These are phyloP conservation scores for Ascochyta fabae DNA, from an alignment of 2,329 filamentous ascomycete genomes.

Conservation along the genomic window DNA sequence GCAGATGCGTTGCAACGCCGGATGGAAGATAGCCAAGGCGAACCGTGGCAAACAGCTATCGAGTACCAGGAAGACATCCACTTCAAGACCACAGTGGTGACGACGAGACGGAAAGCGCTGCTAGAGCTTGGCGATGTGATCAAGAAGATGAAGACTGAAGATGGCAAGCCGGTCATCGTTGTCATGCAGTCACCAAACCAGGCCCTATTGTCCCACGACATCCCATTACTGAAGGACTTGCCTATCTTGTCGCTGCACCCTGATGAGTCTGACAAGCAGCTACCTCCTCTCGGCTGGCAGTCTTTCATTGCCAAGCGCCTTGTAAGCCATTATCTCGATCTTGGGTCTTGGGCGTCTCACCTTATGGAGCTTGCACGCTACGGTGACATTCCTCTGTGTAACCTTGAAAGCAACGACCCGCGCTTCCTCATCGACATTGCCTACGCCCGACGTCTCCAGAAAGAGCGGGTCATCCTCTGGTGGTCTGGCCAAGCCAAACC, in stretches of 20 bases:
- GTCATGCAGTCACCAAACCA: conserved; percentile 91
- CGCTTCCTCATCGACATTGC: conserved; percentile 94
- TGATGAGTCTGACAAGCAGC: conserved; percentile 81
- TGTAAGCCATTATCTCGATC: conserved; percentile 86
- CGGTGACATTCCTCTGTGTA: conserved; percentile 92
- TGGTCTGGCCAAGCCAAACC: conserved; percentile 89
- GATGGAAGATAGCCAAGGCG: conserved; percentile 69
- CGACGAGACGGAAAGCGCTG: conserved; percentile 85
- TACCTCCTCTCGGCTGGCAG: conserved; percentile 95
- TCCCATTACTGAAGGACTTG: conserved; percentile 82
- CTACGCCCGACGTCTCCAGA: conserved; percentile 87
- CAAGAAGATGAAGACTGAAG: conserved; percentile 89
- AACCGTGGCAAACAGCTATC: conserved; percentile 80
- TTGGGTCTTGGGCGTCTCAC: conserved; percentile 92
- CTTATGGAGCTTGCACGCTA: conserved; percentile 87
- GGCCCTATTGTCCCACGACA: conserved; percentile 79
- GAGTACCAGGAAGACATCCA: conserved; percentile 84
- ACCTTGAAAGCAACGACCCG: conserved; percentile 92
- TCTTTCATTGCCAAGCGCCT: conserved; percentile 83
- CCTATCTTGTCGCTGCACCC: conserved; percentile 82
- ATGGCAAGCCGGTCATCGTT: conserved; percentile 78
- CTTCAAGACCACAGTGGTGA: conserved; percentile 87
- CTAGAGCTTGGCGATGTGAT: conserved; percentile 86
- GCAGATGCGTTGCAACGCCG: conserved; percentile 73
- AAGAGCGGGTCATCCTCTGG: conserved; percentile 94